Evolutionary conservation across 495 filamentous ascomycete species (phyloP).

Genomic region (Trichocladium uniseriatum): DNA sequence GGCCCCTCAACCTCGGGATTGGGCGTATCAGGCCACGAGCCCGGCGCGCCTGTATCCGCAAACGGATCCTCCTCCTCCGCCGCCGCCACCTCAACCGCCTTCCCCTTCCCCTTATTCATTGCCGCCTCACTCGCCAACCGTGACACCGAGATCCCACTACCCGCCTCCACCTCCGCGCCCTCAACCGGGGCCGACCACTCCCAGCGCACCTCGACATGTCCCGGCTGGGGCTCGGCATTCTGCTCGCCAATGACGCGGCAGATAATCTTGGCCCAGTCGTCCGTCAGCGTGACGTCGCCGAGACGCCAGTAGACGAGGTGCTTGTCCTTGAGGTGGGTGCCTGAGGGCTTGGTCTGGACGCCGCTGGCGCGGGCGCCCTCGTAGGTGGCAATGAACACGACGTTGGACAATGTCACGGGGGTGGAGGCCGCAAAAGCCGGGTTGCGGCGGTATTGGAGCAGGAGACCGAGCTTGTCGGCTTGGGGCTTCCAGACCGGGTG

Average conservation of each 20-base stretch:
- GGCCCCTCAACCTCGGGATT: slow-evolving; percentile 24
- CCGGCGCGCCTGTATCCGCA: slow-evolving; percentile 31
- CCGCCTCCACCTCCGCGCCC: slow-evolving; percentile 40
- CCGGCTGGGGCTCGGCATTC: slow-evolving; percentile 65
- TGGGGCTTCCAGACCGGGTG: slow-evolving; percentile 78
- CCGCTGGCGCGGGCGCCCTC: slow-evolving; percentile 55
- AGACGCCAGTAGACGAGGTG: slow-evolving; percentile 84
- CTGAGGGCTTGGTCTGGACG: slow-evolving; percentile 65
- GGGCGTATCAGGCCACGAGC: slow-evolving; percentile 25
- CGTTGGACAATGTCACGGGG: slow-evolving; percentile 63
- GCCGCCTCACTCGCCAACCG: slow-evolving; percentile 23
- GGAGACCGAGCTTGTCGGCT: slow-evolving; percentile 67
- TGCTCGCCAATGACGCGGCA: slow-evolving; percentile 65
- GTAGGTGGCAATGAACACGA: slow-evolving; percentile 71
- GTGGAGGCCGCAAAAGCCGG: slow-evolving; percentile 44
- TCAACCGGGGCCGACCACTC: slow-evolving; percentile 46
- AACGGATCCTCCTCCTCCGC: slow-evolving; percentile 34
- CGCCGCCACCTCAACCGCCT: slow-evolving; percentile 33
- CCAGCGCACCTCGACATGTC: slow-evolving; percentile 72
- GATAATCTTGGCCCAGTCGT: slow-evolving; percentile 56
- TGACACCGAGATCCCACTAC: slow-evolving; percentile 55
- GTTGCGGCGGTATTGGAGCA: slow-evolving; percentile 82
- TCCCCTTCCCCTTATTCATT: slow-evolving; percentile 35
- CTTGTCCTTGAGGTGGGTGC: slow-evolving; percentile 77
- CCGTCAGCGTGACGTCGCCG: slow-evolving; percentile 64